Evolutionary conservation across 2,329 filamentous ascomycete species (phyloP).

Genomic region (Exophiala oligosperma): DNA sequence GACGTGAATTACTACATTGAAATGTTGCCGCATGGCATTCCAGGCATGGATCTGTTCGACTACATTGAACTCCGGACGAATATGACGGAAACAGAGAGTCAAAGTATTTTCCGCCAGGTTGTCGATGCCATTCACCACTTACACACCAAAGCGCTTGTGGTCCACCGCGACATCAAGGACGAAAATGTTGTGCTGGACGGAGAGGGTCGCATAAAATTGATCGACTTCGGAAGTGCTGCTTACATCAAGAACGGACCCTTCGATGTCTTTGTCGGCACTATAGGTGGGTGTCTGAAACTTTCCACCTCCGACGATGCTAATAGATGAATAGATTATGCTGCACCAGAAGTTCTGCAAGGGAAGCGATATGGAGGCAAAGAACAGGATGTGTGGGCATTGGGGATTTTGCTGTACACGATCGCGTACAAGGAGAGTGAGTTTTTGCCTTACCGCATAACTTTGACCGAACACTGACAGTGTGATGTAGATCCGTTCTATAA

Average conservation of each 20-base stretch:
- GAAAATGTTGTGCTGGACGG: slow-evolving; percentile 97
- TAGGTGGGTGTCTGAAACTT: slow-evolving; percentile 64
- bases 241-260: slow-evolving; percentile 99
- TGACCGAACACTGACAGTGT: not conserved
- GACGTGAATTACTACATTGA: slow-evolving; percentile 93
- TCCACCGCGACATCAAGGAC: slow-evolving; percentile 98
- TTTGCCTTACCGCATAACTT: not conserved
- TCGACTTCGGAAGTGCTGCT: slow-evolving; percentile 96
- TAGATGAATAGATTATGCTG: slow-evolving; percentile 76
- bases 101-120: slow-evolving; percentile 94
- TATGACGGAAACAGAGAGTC: slow-evolving; percentile 93
- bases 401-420: slow-evolving; percentile 96
- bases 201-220: slow-evolving; percentile 92
- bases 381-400: slow-evolving; percentile 97
- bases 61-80: slow-evolving; percentile 95
- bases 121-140: slow-evolving; percentile 86
- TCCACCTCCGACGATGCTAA: not conserved
- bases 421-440: slow-evolving; percentile 98
- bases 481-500: slow-evolving; percentile 24
- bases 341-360: slow-evolving; percentile 93
- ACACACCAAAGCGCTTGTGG: slow-evolving; percentile 85
- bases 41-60: slow-evolving; percentile 98
- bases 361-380: slow-evolving; percentile 92
- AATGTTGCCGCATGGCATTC: slow-evolving; percentile 91
- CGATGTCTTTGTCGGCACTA: slow-evolving; percentile 97